Evolutionary conservation across 495 filamentous ascomycete genomes (phyloP), one percentile per base, ranked within the genome.

Genomic region (Tuber indicum): DNA sequence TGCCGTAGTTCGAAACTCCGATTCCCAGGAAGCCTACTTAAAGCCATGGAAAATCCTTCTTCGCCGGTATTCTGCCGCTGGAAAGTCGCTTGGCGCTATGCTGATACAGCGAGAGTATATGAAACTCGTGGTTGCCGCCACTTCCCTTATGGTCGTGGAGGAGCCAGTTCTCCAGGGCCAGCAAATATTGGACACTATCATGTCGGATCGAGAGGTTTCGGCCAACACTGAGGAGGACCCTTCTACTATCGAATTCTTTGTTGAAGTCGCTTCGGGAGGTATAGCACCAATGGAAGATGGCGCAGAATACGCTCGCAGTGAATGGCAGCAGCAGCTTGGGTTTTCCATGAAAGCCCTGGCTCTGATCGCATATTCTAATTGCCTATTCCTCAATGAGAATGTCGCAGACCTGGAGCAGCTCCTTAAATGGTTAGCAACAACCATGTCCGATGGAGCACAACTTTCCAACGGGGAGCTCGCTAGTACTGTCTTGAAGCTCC

Each of bases 71-170:
- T 90, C 94, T 42, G 88, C 89, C 14, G 87, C 89, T 75, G 92
- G 92, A 19, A 89, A 92, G 23, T 94, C 96, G 3, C 84, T 98
- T 45, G 94, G 96, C 7, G 93, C 94, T n/a, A 94, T 97, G 92
- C 86, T 98, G 12, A 84, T 99, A 23, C 93, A 94, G 83, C 90
- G 92, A 81, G 92, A 90, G 73, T 94, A 94, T 83, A 94, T 94
- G 89, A 90, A 89, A 82, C 89, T 98, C 71, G 87, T 96, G 42
- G 91, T 93, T 74, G 90, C 93, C 9, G 90, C 89, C 74, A 92
- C 92, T n/a, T 91, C 92, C 12, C 86, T 91, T 32, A 86, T 96
- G 72, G 85, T 91, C 41, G 86, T 93, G 71, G 88, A 90, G 21
- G 87, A 89, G 2, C 86, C 90, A 19, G 85, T 86, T 32, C 83